phyloP scores from a whole-genome alignment of 352 stramenopile species.

The Thraustotheca clavata region DNA sequence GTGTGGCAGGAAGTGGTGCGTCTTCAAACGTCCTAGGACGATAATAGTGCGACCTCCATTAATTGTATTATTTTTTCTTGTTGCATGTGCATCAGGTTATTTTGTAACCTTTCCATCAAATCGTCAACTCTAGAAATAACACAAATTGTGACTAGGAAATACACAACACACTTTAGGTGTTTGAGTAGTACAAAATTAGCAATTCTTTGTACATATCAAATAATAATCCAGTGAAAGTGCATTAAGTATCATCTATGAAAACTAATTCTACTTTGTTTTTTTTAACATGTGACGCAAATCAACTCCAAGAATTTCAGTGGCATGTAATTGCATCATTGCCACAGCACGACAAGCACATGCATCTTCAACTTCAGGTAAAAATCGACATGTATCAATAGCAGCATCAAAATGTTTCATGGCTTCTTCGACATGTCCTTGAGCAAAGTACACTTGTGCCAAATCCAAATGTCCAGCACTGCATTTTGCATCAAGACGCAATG shows the following conservation, averaged over 20 bases:
- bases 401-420: conserved; percentile 69
- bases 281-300: conserved; percentile 66
- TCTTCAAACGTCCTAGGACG: too few species aligned
- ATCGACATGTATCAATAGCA: conserved; percentile 62
- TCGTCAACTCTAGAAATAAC: too few species aligned
- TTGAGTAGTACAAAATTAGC: too few species aligned
- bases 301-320: conserved; percentile 76
- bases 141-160: too few species aligned
- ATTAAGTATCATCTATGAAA: not conserved
- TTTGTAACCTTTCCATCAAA: too few species aligned
- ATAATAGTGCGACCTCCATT: too few species aligned
- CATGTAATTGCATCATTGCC: conserved; percentile 78
- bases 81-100: too few species aligned
- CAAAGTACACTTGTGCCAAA: conserved; percentile 80
- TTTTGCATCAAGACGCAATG: conserved; percentile 59
- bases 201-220: too few species aligned
- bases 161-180: too few species aligned
- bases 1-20: too few species aligned
- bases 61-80: too few species aligned
- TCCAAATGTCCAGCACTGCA: conserved; percentile 77
- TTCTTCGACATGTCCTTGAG: conserved; percentile 57
- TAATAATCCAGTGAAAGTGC: not conserved
- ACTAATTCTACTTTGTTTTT: conserved; percentile 15
- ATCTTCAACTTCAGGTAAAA: conserved; percentile 76
- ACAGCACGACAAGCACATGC: conserved; percentile 66